A percentile compares a stretch with the other conserved stretches of the same genome.
Evolutionary conservation across 2,329 filamentous ascomycete genomes (phyloP).

Genomic region (Calonectria pseudoturangicola): DNA sequence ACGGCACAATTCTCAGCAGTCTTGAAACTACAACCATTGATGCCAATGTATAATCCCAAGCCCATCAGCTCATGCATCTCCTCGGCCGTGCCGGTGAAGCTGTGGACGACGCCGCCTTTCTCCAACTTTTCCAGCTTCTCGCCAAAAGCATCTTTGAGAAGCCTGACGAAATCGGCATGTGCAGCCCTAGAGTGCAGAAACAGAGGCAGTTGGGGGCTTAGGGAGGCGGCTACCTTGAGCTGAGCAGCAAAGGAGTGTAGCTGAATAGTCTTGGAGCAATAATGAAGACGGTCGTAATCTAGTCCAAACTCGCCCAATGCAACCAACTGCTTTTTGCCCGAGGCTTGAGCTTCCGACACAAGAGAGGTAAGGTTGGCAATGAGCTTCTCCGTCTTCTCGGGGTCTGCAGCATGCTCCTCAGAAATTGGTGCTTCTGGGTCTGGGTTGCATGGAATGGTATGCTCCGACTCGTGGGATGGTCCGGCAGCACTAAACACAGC

Average conservation of each 20-base stretch:
- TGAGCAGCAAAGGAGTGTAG: slow-evolving; percentile 90
- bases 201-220: slow-evolving; percentile 85
- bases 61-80: slow-evolving; percentile 89
- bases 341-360: slow-evolving; percentile 74
- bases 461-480: slow-evolving; percentile 66
- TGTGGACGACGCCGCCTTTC: slow-evolving; percentile 90
- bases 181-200: slow-evolving; percentile 96
- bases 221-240: slow-evolving; percentile 82
- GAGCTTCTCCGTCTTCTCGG: slow-evolving; percentile 66
- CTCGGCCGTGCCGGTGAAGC: slow-evolving; percentile 90
- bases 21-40: slow-evolving; percentile 98
- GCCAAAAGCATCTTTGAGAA: slow-evolving; percentile 78
- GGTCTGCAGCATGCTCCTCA: slow-evolving; percentile 69
- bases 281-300: slow-evolving; percentile 94
- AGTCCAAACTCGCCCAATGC: slow-evolving; percentile 97
- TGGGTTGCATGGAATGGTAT: slow-evolving; percentile 73
- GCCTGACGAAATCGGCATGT: slow-evolving; percentile 85
- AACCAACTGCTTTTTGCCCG: slow-evolving; percentile 70
- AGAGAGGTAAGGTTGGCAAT: slow-evolving; percentile 78
- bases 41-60: slow-evolving; percentile 90
- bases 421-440: slow-evolving; percentile 67
- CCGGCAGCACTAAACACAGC: slow-evolving; percentile 81
- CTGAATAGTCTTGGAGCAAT: slow-evolving; percentile 86
- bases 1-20: slow-evolving; percentile 93
- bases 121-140: slow-evolving; percentile 78